These are phyloP conservation scores for Immersiporthe knoxdaviesiana DNA, from an alignment of 2,329 filamentous ascomycete genomes.

Conservation along the genomic window DNA sequence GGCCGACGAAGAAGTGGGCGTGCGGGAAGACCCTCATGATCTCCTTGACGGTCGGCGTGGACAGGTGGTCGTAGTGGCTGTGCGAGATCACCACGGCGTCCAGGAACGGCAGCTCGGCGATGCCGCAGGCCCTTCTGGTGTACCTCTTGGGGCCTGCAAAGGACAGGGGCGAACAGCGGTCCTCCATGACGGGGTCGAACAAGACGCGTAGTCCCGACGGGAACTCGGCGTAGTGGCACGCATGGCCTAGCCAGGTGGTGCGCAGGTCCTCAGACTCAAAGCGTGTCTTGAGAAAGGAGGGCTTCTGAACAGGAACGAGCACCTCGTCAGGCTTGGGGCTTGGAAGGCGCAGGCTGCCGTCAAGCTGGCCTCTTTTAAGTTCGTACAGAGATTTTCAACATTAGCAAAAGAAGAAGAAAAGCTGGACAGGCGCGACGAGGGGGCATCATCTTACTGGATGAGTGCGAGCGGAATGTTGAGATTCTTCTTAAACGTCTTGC, in stretches of 20 bases:
- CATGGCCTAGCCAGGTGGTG: conserved; percentile 94
- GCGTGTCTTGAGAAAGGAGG: conserved; percentile 67
- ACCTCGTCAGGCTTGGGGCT: conserved; percentile 60
- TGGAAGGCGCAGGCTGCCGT: conserved; percentile 51
- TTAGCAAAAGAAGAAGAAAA: conserved; percentile 1
- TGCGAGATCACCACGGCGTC: conserved; percentile 84
- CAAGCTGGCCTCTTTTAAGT: conserved; percentile 23
- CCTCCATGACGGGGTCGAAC: conserved; percentile 92
- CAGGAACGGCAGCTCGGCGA: conserved; percentile 76
- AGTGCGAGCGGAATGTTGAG: conserved; percentile 39
- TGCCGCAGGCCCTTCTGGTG: conserved; percentile 74
- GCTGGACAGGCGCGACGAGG: background rate
- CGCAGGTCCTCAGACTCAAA: conserved; percentile 63
- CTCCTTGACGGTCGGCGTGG: conserved; percentile 72
- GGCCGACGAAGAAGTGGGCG: conserved; percentile 84
- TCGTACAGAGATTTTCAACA: too few relatives aligned
- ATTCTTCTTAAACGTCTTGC: conserved; percentile 24
- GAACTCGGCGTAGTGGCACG: conserved; percentile 92
- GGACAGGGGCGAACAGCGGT: conserved; percentile 78
- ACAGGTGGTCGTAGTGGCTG: conserved; percentile 92
- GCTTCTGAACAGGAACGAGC: conserved; percentile 68
- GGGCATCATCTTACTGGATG: conserved; percentile 38
- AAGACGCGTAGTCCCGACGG: conserved; percentile 83
- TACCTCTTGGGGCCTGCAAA: conserved; percentile 76
- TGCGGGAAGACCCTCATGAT: conserved; percentile 73